These are phyloP conservation scores for Rachicladosporium sp. DNA, from an alignment of 2,329 filamentous ascomycete species.

Conservation along the genomic window DNA sequence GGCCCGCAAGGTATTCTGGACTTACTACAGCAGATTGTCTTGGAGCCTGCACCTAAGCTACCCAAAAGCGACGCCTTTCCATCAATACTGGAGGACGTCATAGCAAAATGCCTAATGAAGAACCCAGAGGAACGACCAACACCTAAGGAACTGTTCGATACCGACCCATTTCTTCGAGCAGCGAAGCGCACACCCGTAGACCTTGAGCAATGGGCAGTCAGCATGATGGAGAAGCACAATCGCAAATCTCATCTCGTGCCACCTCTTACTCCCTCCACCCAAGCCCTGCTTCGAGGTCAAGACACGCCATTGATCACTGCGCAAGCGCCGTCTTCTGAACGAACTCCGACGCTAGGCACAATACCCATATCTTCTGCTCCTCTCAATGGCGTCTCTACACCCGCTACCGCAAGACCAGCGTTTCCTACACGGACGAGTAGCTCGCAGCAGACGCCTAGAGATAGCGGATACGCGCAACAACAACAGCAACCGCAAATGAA, in stretches of 20 bases:
- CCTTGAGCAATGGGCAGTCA: slow-evolving; percentile 82
- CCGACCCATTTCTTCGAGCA: slow-evolving; percentile 87
- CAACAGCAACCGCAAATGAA: slow-evolving; percentile 25
- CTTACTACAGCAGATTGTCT: slow-evolving; percentile 90
- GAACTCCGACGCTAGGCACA: slow-evolving; percentile 19
- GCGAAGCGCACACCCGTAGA: slow-evolving; percentile 95
- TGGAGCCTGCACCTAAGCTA: slow-evolving; percentile 83
- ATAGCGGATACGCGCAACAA: slow-evolving; percentile 2
- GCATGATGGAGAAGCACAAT: slow-evolving; percentile 89
- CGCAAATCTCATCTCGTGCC: slow-evolving; percentile 87
- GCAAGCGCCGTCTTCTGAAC: slow-evolving; percentile 6
- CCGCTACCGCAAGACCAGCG: slow-evolving; percentile 22
- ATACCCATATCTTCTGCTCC: slow-evolving; percentile 14
- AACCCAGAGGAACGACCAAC: slow-evolving; percentile 79
- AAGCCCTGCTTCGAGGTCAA: slow-evolving; percentile 53
- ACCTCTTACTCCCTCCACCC: slow-evolving; percentile 63
- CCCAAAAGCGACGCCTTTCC: slow-evolving; percentile 98
- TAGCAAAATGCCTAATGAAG: slow-evolving; percentile 89
- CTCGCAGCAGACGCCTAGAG: slow-evolving; percentile 10
- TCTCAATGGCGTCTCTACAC: slow-evolving; percentile 12
- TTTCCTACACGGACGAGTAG: slow-evolving; percentile 34
- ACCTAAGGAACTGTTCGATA: slow-evolving; percentile 83
- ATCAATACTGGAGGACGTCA: slow-evolving; percentile 87
- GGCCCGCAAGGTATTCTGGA: slow-evolving; percentile 89
- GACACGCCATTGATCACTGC: slow-evolving; percentile 9